These are phyloP conservation scores for Suillus americanus DNA, from an alignment of 768 basidiomycete genomes.

Conservation along the genomic window DNA sequence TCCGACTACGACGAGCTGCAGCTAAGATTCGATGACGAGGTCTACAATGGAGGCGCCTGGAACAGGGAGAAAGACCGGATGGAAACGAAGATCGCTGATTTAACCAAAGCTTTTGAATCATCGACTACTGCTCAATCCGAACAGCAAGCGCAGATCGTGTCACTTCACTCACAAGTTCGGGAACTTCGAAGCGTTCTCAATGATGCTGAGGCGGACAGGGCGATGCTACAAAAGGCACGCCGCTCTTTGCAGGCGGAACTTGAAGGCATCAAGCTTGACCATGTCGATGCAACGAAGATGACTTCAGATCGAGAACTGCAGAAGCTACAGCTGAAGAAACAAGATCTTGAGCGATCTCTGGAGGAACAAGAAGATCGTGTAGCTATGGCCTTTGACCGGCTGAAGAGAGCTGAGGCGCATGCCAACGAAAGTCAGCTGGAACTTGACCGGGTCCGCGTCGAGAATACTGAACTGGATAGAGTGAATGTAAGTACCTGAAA, in stretches of 20 bases:
- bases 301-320: slow-evolving; percentile 75
- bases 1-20: slow-evolving; percentile 78
- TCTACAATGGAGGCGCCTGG: slow-evolving; percentile 78
- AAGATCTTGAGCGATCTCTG: slow-evolving; percentile 74
- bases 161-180: slow-evolving; percentile 82
- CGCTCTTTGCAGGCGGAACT: slow-evolving; percentile 78
- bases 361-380: slow-evolving; percentile 80
- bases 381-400: slow-evolving; percentile 66
- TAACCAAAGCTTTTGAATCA: slow-evolving; percentile 74
- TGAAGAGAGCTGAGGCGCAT: slow-evolving; percentile 79
- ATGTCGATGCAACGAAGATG: slow-evolving; percentile 66
- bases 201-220: slow-evolving; percentile 81
- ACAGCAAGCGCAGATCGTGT: slow-evolving; percentile 82
- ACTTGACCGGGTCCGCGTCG: slow-evolving; percentile 71
- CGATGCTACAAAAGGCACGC: slow-evolving; percentile 78
- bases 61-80: slow-evolving; percentile 86
- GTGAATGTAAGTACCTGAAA: slow-evolving; percentile 55
- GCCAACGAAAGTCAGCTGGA: slow-evolving; percentile 77
- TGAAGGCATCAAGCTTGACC: slow-evolving; percentile 76
- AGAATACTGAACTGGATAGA: slow-evolving; percentile 79
- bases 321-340: slow-evolving; percentile 74
- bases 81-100: slow-evolving; percentile 77
- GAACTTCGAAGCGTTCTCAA: slow-evolving; percentile 80
- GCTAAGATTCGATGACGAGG: slow-evolving; percentile 72
- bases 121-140: slow-evolving; percentile 72